Base-by-base conservation (phyloP, 805 yeast species). In the Wickerhamiella azyma region DNA sequence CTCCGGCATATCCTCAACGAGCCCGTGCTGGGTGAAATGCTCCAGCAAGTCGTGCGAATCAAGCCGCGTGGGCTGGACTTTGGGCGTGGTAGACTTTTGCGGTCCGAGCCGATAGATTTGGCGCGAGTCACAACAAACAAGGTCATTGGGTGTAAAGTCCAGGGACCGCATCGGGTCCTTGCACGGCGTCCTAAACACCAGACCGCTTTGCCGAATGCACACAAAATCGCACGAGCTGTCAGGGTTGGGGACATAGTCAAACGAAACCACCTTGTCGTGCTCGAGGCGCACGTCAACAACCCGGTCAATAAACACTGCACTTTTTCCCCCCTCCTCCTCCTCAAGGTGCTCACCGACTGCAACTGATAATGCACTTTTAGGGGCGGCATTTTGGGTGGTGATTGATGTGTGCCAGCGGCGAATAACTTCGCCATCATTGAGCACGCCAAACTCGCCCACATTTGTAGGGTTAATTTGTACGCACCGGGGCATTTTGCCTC, bases 151-250 rank as follows among this genome's bases (percentile, higher is more conserved):
- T 53, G 77, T 82, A 61, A 86, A 81, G 13, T 66, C 68, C 8
- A 81, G 59, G 8, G 77, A 68, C 32, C 76, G 76, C 28, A 77
- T 77, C 42, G 81, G 73, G 57, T 83, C 89, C 1, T 68, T 63
- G 0, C 80, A 82, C 0, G 80, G 74, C 88, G 83, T 83, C 48
- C 81, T 69, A 61, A 82, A 86, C 0, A 86, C 78, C 45, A 84
- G 80, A 3, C 96, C 96, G 1, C 94, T 82, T 55, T 85, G 94
- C 52, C 96, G 69, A 81, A 88, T 81, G 61, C 96, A 86, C 26
- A 88, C 76, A 48, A 84, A 69, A 53, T 80, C 77, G 8, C 82
- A 72, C 18, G 77, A 70, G n/a, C 59, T 63, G 10, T 42, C 29
- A 2, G 75, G 65, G 5, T 56, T 46, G 2, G 63, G 49, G n/a